A percentile compares a stretch with the other conserved stretches of the same genome.
Conservation (phyloP, 2,329 filamentous ascomycete species). For the Alternaria metachromatica region DNA sequence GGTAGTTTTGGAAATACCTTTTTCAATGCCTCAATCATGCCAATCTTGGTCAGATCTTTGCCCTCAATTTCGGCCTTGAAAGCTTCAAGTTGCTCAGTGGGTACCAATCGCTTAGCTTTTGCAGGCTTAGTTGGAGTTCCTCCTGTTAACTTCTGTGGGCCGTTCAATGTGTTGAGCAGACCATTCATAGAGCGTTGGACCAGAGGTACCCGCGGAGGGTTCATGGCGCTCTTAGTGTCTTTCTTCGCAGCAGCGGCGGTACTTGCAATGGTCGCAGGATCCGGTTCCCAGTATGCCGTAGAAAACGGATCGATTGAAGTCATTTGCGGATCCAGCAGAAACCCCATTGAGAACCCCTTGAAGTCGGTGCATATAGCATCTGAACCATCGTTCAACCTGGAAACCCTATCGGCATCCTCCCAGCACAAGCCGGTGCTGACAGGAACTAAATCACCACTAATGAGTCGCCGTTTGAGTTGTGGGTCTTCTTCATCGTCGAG, state of each 20-base stretch:
- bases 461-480: constrained; percentile 63
- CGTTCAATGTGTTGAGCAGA: constrained; percentile 41
- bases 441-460: constrained; percentile 74
- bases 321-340: constrained; percentile 62
- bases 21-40: constrained; percentile 76
- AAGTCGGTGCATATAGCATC: constrained; percentile 58
- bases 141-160: constrained; percentile 19
- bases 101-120: constrained; percentile 58
- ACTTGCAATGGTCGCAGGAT: constrained; percentile 25
- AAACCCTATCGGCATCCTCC: constrained; percentile 62
- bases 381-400: constrained; percentile 55
- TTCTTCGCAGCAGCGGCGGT: constrained; percentile 18
- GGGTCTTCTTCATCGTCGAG: constrained; percentile 79
- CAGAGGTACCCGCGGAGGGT: constrained; percentile 52
- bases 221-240: constrained; percentile 40
- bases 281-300: constrained; percentile 73
- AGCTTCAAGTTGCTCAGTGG: constrained; percentile 65
- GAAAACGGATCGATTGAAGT: constrained; percentile 85
- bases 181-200: constrained; percentile 47
- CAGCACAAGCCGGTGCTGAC: constrained; percentile 83
- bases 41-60: constrained; percentile 75
- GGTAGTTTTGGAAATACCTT: constrained; percentile 75
- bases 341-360: constrained; percentile 73
- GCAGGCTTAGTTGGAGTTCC: constrained; percentile 38
- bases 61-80: constrained; percentile 76